Evolutionary conservation across 257 asterid genomes (phyloP), one percentile per base, ranked within the genome.

Genomic region (Solanum clarkiae): DNA sequence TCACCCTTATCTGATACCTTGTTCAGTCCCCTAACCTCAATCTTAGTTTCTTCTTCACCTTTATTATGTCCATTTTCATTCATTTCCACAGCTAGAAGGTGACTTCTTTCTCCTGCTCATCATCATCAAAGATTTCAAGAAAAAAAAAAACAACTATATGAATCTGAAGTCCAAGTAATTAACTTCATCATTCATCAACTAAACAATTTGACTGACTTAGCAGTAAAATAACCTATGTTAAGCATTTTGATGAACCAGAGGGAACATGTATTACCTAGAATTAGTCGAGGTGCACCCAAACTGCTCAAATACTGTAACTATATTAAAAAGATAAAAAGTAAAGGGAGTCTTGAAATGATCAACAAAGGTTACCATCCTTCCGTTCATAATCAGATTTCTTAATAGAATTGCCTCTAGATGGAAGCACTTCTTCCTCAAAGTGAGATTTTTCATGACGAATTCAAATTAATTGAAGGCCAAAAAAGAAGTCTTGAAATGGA

Each of bases 11-110:
- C 91, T 7, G 94, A 87, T 9, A 84, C 79, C 86, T 86, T 93
- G 2, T 86, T 87, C 82, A 93, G 90, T 40, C 87, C 86, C 87
- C 94, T 92, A n/a, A 94, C 91, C 92, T 91, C 91, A 10, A 94
- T 91, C 81, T 91, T 92, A 12, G 85, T 87, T 12, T 47, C 92
- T 13, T 80, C 47, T 7, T n/a, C 77, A 63, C 17, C 54, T 13
- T 70, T 42, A 5, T 16, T n/a, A n/a, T 36, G 75, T 51, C 81
- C 89, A 82, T 81, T 66, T 36, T 83, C 88, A 62, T 57, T 82
- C 42, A 70, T 70, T 70, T 70, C 80, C 54, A 42, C 80, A 10
- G 13, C 86, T 15, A 94, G 86, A 79, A 92, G 86, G 85, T 59
- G 91, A 80, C 88, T 90, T 45, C 80, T 84, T 69, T 62, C 90